Percentiles rank a stretch among this genome's conserved stretches.
phyloP scores from a whole-genome alignment of 2,329 filamentous ascomycete species.

The Beauveria rudraprayagi region DNA sequence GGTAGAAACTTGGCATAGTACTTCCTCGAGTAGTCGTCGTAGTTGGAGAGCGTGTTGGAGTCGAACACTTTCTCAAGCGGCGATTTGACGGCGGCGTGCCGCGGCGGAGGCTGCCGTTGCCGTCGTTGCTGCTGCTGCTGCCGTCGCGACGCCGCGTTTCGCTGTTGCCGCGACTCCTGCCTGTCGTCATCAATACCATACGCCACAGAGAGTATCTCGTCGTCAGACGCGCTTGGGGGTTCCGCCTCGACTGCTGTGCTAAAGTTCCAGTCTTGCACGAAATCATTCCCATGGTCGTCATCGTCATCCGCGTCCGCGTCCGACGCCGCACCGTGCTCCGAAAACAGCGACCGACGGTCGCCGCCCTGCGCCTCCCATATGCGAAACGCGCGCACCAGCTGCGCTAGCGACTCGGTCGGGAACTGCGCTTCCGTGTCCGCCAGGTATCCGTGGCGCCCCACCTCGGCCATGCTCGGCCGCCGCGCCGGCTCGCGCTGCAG shows the following conservation, averaged over 20 bases:
- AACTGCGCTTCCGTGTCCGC: constrained; percentile 43
- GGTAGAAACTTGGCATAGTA: constrained; percentile 35
- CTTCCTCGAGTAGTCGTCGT: constrained; percentile 35
- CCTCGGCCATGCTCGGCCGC: constrained; percentile 49
- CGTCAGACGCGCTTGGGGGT: constrained; percentile 31
- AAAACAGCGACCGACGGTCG: constrained; percentile 50
- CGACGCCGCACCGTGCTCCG: constrained; percentile 39
- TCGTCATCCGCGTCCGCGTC: constrained; percentile 19
- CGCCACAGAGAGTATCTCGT: constrained; percentile 30
- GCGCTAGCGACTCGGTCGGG: constrained; percentile 50
- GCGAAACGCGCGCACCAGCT: constrained; percentile 58
- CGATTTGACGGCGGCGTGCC: constrained; percentile 29
- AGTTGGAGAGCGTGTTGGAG: constrained; percentile 38
- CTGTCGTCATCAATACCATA: not conserved
- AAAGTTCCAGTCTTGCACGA: constrained; percentile 50
- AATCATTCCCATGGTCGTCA: constrained; percentile 24
- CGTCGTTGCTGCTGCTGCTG: constrained; percentile 18
- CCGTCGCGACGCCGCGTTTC: constrained; percentile 27
- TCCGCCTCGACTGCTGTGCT: constrained; percentile 43
- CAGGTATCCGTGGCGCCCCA: constrained; percentile 59
- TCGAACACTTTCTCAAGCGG: constrained; percentile 42
- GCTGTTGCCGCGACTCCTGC: not conserved
- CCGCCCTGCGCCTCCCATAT: constrained; percentile 63
- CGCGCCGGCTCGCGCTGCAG: constrained; percentile 48
- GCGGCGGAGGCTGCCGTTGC: constrained; percentile 34